Evolutionary conservation across 2,329 filamentous ascomycete species (phyloP), one percentile per base, ranked within the genome.

Genomic region (Blastomyces silverae): DNA sequence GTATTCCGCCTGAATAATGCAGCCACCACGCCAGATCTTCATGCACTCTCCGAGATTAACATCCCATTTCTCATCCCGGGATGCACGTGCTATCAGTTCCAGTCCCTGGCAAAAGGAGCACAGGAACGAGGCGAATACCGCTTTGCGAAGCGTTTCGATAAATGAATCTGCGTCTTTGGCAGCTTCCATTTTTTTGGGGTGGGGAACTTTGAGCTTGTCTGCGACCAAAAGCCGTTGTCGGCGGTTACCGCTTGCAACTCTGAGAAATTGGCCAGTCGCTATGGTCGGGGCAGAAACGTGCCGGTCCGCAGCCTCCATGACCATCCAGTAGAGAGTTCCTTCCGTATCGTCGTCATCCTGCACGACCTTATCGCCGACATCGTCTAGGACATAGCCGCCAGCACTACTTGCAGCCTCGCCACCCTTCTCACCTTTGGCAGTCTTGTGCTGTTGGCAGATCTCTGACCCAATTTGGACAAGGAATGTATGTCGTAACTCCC

Each of bases 291-390:
- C 82, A 0, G 88, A 83, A 2, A 89, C 79, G 69, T 90, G 88
- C 2, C 85, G 79, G 3, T 79, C 74, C 7, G 87, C 82, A 0
- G 85, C 84, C 71, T 90, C 84, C 68, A 82, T 82, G 67, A 86
- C 83, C 5, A 84, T 83, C 87, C 86, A 90, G 59, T 84, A 81
- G 0, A 86, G 85, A 0, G 87, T 90, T 0, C 87, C 87, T 72
- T 90, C 87, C 52, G 84, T 84, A 62, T 84, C 81, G 42, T 87
- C 85, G 25, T 85, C 82, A 68, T 89, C 87, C 74, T 90, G 87
- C 0, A 89, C 87, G 0, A 90, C 87, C 71, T 89, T 89, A 74
- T 90, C 88, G 62, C 86, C 81, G 1, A 90, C 82, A 25, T 84
- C 79, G 37, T 83, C 82, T 1, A 90, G 79, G 0, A 89, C 82